Evolutionary conservation across 106 monocot species (phyloP), one percentile per base, ranked within the genome.

Genomic region (Dactylorhiza incarnata): DNA sequence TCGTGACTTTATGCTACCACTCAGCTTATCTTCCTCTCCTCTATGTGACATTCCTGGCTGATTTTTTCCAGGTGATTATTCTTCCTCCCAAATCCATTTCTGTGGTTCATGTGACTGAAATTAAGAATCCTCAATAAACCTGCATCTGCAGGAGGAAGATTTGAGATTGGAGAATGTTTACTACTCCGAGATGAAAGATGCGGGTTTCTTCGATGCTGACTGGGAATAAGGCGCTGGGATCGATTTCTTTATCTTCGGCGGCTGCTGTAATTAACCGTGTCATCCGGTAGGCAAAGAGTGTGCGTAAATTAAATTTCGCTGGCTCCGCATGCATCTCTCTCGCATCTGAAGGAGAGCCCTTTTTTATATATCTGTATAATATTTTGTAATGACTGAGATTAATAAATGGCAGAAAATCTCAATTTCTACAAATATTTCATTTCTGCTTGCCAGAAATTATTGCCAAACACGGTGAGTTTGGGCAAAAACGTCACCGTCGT

Each of bases 101-200:
- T 71, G 3, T 48, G 2, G 45, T 76, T 19, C 44, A 9, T 51
- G 7, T 9, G 17, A 6, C n/a, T 22, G 12, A 6, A 74, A 26
- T 52, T 15, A 11, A 0, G 9, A 11, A 67, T 67, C 13, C 9
- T 69, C 17, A 16, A 45, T 69, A 7, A 44, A 45, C 16, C 69
- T 17, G 44, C 17, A 69, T 69, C 69, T 80, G 24, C 61, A 95
- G 95, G 95, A 96, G 85, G 95, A 96, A 69, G 90, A 96, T 79
- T 19, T 90, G 79, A 75, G 90, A 11, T 82, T 93, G 49, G 95
- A 96, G 78, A 96, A 91, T 79, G 90, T 93, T 13, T 96, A 96
- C 72, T 96, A 96, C 79, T 89, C 95, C 0, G 95, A 96, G 82
- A 96, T 96, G 95, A 96, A 93, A 76, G 95, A 96, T 87, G 93